A percentile compares a stretch with the other conserved stretches of the same genome.
phyloP scores from a whole-genome alignment of 352 stramenopile species.

The Globisporangium iwayamae region DNA sequence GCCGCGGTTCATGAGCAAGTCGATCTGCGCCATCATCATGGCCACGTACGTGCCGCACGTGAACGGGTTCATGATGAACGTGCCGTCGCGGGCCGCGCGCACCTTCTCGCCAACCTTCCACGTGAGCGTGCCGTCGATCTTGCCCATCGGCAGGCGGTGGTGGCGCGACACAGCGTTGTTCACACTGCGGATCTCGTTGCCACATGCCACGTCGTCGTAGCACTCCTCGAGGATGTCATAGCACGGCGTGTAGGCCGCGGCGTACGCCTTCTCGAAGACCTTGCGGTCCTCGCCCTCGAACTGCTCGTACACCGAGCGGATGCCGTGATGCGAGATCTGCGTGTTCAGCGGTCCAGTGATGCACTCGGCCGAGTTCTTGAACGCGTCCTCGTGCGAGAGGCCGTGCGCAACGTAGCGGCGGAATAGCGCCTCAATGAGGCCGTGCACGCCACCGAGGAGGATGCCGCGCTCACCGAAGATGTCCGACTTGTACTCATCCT shows the following conservation, averaged over 20 bases:
- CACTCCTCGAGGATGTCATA: constrained; percentile 98
- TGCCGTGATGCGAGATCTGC: constrained; percentile 96
- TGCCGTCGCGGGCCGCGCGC: constrained; percentile 90
- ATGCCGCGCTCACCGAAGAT: constrained; percentile 98
- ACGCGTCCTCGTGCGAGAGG: constrained; percentile 94
- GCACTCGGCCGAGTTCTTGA: constrained; percentile 95
- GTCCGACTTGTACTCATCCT: constrained; percentile 97
- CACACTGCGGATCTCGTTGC: constrained; percentile 97
- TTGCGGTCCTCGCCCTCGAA: constrained; percentile 93
- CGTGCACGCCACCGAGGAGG: constrained; percentile 95
- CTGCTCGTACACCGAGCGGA: constrained; percentile 95
- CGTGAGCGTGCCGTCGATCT: constrained; percentile 97
- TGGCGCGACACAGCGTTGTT: constrained; percentile 96
- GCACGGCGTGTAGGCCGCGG: constrained; percentile 93
- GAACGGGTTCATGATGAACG: constrained; percentile 97
- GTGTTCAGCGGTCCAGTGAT: constrained; percentile 97
- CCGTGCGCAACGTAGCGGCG: constrained; percentile 94
- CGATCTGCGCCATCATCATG: constrained; percentile 99
- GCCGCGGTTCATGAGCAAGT: constrained; percentile 93
- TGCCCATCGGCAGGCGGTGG: constrained; percentile 94
- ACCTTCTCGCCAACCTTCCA: constrained; percentile 98
- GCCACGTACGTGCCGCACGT: constrained; percentile 96
- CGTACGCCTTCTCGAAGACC: constrained; percentile 94
- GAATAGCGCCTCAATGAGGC: constrained; percentile 97
- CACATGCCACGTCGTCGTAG: constrained; percentile 97